phyloP scores from a whole-genome alignment of 129 eudicot genomes.

The Heracleum sosnowskyi region DNA sequence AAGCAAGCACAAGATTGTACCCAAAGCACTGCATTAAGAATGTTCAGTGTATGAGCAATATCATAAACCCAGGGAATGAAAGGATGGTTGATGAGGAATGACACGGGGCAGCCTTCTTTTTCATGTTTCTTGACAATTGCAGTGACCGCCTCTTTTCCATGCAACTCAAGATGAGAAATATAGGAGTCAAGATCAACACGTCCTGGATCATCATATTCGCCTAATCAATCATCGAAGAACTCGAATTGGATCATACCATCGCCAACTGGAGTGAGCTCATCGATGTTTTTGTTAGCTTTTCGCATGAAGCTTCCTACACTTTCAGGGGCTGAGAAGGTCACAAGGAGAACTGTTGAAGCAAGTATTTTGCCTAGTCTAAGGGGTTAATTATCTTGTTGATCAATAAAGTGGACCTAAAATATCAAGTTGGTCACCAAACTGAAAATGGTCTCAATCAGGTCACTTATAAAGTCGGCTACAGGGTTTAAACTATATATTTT shows the following conservation, averaged over 20 bases:
- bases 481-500: too few species aligned
- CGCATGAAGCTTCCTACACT: slow-evolving; percentile 24
- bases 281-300: slow-evolving; percentile 21
- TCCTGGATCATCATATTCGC: slow-evolving; percentile 15
- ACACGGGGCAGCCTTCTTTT: slow-evolving; percentile 42
- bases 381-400: too few species aligned
- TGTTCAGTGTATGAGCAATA: slow-evolving; percentile 36
- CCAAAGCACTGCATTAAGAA: slow-evolving; percentile 73
- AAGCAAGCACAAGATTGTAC: slow-evolving; percentile 72
- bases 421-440: too few species aligned
- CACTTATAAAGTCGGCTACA: too few species aligned
- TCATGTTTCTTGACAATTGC: slow-evolving; percentile 27
- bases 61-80: slow-evolving; percentile 77
- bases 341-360: slow-evolving; percentile 31
- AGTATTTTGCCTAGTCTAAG: slow-evolving; percentile 38
- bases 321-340: slow-evolving; percentile 36
- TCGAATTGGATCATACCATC: slow-evolving; percentile 57
- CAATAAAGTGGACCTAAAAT: too few species aligned
- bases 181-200: slow-evolving; percentile 29
- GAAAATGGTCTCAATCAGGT: too few species aligned
- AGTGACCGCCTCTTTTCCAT: slow-evolving; percentile 31
- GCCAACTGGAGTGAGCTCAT: slow-evolving; percentile 7
- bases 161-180: slow-evolving; percentile 35
- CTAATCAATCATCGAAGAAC: slow-evolving; percentile 56
- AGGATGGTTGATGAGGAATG: slow-evolving; percentile 54